A percentile compares a stretch with the other conserved stretches of the same genome.
These are phyloP conservation scores for Zygoascus hellenicus DNA, from an alignment of 1,139 yeast genomes.

Conservation along the genomic window DNA sequence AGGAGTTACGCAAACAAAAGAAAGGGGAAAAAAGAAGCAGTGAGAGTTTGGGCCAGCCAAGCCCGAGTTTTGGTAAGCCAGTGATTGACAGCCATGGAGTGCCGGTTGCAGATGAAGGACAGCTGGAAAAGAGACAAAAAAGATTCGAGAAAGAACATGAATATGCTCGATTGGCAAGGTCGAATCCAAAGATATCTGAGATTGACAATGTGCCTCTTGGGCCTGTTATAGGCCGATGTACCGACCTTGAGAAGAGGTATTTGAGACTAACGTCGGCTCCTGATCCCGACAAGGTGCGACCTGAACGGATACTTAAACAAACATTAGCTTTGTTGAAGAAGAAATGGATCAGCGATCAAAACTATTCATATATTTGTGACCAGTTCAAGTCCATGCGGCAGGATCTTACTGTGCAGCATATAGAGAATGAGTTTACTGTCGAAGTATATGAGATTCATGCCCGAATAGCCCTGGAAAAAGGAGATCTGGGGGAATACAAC, in stretches of 20 bases:
- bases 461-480: conserved; percentile 72
- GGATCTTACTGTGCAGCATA: conserved; percentile 88
- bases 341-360: conserved; percentile 49
- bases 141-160: conserved; percentile 41
- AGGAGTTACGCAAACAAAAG: neutral
- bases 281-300: conserved; percentile 77
- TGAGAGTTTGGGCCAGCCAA: neutral
- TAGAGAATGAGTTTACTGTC: conserved; percentile 71
- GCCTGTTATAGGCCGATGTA: conserved; percentile 59
- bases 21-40: neutral
- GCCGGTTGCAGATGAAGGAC: conserved; percentile 10
- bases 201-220: conserved; percentile 11
- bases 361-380: conserved; percentile 74
- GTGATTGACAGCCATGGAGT: conserved; percentile 7
- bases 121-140: conserved; percentile 37
- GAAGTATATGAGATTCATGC: conserved; percentile 83
- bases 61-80: neutral
- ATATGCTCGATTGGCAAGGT: neutral
- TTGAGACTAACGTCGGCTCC: conserved; percentile 88
- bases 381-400: conserved; percentile 90
- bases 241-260: conserved; percentile 66
- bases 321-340: conserved; percentile 51
- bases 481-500: conserved; percentile 89
- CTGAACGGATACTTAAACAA: conserved; percentile 53
- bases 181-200: conserved; percentile 16